These are phyloP conservation scores for Sporormia fimetaria DNA, from an alignment of 495 filamentous ascomycete genomes.

Conservation along the genomic window DNA sequence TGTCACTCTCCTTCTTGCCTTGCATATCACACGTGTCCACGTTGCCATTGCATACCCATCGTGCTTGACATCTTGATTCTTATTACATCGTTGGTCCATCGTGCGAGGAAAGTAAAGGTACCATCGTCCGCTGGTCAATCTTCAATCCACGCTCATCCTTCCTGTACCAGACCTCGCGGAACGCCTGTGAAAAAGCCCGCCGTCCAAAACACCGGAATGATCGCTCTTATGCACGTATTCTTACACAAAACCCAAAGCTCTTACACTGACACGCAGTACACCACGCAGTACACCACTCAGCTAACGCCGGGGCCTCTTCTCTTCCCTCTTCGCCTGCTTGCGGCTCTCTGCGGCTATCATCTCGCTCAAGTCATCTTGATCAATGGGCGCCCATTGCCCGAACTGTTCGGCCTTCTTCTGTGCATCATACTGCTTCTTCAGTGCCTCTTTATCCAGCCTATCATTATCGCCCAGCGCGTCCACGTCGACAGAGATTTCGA, in stretches of 20 bases:
- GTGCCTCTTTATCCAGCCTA: conserved; percentile 54
- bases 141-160: not conserved
- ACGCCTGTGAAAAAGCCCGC: not conserved
- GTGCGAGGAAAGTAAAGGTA: not conserved
- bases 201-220: not conserved
- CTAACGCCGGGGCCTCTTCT: conserved; percentile 52
- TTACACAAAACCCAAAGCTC: conserved; percentile 9
- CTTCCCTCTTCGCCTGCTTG: conserved; percentile 77
- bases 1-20: no score
- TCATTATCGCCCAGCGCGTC: conserved; percentile 60
- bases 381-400: conserved; percentile 50
- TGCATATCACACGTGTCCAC: no score
- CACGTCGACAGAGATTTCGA: conserved; percentile 82
- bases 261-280: not conserved
- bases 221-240: conserved; percentile 8
- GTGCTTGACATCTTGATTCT: conserved; percentile 2
- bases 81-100: not conserved
- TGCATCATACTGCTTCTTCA: conserved; percentile 66
- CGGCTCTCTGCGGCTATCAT: conserved; percentile 94
- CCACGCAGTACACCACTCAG: conserved; percentile 1
- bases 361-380: conserved; percentile 87
- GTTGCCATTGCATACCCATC: no score
- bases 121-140: conserved; percentile 1
- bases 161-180: not conserved
- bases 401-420: conserved; percentile 56